Base-by-base conservation (phyloP, 2,329 filamentous ascomycete genomes). In the Myotisia sp. region DNA sequence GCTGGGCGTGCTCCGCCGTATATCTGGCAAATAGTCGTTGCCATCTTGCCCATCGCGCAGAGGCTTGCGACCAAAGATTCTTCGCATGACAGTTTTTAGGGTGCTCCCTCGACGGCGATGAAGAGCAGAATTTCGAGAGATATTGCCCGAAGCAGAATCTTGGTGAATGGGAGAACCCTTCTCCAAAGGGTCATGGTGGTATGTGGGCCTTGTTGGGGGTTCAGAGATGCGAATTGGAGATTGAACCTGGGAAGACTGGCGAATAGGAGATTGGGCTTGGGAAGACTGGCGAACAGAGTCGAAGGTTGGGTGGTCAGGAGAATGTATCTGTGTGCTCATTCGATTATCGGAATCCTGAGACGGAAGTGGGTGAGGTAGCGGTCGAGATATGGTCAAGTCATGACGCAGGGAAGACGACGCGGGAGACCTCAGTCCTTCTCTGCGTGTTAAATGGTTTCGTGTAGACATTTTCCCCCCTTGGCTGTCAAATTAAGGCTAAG, bases 31-130 rank as follows among this genome's bases (percentile, higher is more conserved):
- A 1, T 12, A 24, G 13, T 36, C 27, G 12, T 22, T 12, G 4
- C 24, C 31, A 19, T 36, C 32, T 26, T 20, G 20, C n/a, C 26
- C 33, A 21, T 53, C 46, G 29, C 54, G 56, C 19, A 52, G 50
- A 29, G 53, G 44, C 41, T 57, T 59, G 13, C 55, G 51, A 22
- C 52, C 58, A 44, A 62, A 62, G 28, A 62, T 53, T 43, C 55
- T 62, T 32, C 56, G 55, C 58, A 61, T 61, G n/a, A 60, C 56
- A 2, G 53, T 58, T 38, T 56, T 60, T 33, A 61, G 37, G 2
- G 58, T 58, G 36, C 58, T 61, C 6, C 52, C 56, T 4, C 55
- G 57, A 8, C 58, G 54, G 31, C 55, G 56, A 41, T 60, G 56
- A 9, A 45, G 44, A 21, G 45, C 37, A 1, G 52, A 42, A 1